A percentile compares a stretch with the other conserved stretches of the same genome.
Evolutionary conservation across 345 rosid genomes (phyloP).

Genomic region (Citrus glauca): DNA sequence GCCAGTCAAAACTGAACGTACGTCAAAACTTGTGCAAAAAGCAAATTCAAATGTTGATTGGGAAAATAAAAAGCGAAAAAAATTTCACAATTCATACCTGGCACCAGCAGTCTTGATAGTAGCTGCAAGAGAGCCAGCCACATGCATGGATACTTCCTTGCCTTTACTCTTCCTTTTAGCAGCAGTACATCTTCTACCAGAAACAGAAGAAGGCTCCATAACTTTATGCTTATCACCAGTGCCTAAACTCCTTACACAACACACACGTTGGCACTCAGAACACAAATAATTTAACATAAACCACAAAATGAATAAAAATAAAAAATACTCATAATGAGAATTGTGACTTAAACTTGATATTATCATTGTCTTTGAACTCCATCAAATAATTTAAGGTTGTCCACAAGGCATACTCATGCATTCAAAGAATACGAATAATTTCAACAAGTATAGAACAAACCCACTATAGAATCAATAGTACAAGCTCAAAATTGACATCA

Average conservation of each 20-base stretch:
- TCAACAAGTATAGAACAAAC: background rate
- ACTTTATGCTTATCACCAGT: conserved; percentile 6
- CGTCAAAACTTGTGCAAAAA: too few species aligned
- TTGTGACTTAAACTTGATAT: background rate
- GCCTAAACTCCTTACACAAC: conserved; percentile 18
- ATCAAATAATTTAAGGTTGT: background rate
- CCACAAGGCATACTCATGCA: background rate
- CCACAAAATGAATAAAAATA: background rate
- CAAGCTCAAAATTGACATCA: background rate
- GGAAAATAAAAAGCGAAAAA: background rate
- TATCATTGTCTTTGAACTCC: background rate
- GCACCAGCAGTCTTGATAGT: conserved; percentile 13
- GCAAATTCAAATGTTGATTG: background rate
- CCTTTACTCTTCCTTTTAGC: conserved; percentile 33
- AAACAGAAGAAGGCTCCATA: conserved; percentile 37
- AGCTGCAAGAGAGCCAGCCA: conserved; percentile 24
- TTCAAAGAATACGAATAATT: background rate
- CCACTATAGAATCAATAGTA: background rate
- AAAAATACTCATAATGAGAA: background rate
- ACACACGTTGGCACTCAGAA: background rate
- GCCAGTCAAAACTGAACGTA: background rate
- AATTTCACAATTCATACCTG: conserved; percentile 25
- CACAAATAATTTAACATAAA: background rate
- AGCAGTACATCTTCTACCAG: conserved; percentile 31
- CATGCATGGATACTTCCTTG: conserved; percentile 25